These are phyloP conservation scores for Saprolegnia diclina DNA, from an alignment of 352 stramenopile species.

Conservation along the genomic window DNA sequence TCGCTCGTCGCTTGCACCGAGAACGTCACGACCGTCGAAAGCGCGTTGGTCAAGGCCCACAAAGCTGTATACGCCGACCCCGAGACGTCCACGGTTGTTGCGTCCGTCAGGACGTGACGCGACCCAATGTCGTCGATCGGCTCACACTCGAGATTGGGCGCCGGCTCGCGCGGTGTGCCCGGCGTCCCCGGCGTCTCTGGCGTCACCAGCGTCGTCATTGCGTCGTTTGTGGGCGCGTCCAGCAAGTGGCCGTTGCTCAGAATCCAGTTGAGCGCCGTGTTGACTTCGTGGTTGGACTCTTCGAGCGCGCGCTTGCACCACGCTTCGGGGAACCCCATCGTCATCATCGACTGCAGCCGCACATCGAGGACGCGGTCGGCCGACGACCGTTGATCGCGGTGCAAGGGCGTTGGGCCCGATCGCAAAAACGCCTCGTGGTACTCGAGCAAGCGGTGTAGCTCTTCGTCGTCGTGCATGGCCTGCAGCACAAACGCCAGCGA, in stretches of 20 bases:
- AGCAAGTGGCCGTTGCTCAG: slow-evolving; percentile 22
- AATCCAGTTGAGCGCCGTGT: slow-evolving; percentile 24
- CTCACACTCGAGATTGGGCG: neutral
- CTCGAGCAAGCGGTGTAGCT: slow-evolving; percentile 9
- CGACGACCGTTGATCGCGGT: neutral
- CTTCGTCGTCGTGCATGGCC: slow-evolving; percentile 24
- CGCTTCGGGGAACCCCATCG: slow-evolving; percentile 23
- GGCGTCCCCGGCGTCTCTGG: neutral
- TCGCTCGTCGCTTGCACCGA: neutral
- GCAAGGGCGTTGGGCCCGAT: neutral
- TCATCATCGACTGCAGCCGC: slow-evolving; percentile 19
- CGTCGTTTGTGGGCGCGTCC: neutral
- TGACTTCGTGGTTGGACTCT: slow-evolving; percentile 19
- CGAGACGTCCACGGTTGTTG: neutral
- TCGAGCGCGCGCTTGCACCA: slow-evolving; percentile 21
- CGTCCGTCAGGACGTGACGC: no score
- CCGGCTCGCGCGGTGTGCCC: neutral
- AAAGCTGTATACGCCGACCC: neutral
- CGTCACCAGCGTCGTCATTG: no score
- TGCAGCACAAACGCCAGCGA: slow-evolving; percentile 5
- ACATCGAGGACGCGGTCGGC: slow-evolving; percentile 16
- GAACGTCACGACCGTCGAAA: neutral
- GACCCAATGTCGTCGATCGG: no score
- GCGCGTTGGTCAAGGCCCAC: neutral
- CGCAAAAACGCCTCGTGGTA: slow-evolving; percentile 21